These are phyloP conservation scores for Ruellia speciosa DNA, from an alignment of 305 asterid genomes.

Conservation along the genomic window DNA sequence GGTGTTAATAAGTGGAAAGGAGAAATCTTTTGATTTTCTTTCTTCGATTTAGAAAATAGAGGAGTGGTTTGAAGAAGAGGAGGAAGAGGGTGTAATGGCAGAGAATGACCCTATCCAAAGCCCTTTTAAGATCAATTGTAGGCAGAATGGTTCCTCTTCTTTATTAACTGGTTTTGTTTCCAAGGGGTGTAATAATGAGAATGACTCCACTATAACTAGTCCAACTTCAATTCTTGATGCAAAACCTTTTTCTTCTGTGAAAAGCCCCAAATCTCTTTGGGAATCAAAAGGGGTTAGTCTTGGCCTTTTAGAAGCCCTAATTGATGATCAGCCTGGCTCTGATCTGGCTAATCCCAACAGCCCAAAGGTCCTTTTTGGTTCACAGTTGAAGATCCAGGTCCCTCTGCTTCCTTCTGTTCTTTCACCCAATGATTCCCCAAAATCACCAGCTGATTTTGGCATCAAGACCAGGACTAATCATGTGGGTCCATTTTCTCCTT, in stretches of 20 bases:
- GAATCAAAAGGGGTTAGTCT: conserved; percentile 39
- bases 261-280: conserved; percentile 37
- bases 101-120: conserved; percentile 32
- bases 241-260: conserved; percentile 33
- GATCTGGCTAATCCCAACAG: conserved; percentile 29
- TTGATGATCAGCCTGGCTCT: conserved; percentile 27
- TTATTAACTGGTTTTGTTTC: conserved; percentile 41
- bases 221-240: conserved; percentile 76
- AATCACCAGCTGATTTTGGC: conserved; percentile 59
- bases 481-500: conserved; percentile 38
- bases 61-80: conserved; percentile 24
- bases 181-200: conserved; percentile 24
- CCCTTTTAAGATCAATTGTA: conserved; percentile 22
- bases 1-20: too few species aligned
- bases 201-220: conserved; percentile 38
- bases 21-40: not conserved
- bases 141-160: conserved; percentile 23
- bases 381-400: conserved; percentile 67
- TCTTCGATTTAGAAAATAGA: conserved; percentile 16
- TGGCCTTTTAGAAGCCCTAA: conserved; percentile 52
- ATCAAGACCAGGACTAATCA: conserved; percentile 56
- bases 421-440: conserved; percentile 41
- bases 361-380: conserved; percentile 63
- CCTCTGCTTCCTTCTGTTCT: conserved; percentile 37
- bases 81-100: conserved; percentile 29